phyloP scores from a whole-genome alignment of 441 rosid species.

The Breynia disticha region DNA sequence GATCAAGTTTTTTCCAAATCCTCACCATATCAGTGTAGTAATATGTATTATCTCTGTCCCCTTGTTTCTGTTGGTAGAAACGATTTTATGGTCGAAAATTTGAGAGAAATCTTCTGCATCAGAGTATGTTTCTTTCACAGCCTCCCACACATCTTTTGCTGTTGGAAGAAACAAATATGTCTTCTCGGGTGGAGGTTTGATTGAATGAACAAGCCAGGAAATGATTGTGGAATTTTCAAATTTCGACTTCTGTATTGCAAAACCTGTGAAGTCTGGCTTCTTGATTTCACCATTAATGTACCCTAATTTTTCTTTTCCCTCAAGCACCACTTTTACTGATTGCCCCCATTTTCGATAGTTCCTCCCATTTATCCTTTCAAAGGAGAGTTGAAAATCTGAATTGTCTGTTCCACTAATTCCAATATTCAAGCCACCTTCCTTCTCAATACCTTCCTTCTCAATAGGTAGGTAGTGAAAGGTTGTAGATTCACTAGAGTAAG shows the following conservation, averaged over 20 bases:
- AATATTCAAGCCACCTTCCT: too few relatives aligned
- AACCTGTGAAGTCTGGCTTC: not conserved
- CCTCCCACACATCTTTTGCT: not conserved
- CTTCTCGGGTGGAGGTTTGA: conserved; percentile 2
- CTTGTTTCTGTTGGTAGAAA: conserved; percentile 4
- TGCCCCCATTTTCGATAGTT: not conserved
- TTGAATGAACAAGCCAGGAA: conserved; percentile 4
- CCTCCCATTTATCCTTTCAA: not conserved
- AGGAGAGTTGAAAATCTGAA: too few relatives aligned
- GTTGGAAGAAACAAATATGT: not conserved
- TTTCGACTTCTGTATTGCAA: not conserved
- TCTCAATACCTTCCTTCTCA: too few relatives aligned
- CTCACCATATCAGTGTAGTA: conserved; percentile 1
- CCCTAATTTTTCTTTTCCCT: not conserved
- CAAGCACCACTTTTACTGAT: not conserved
- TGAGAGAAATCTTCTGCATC: conserved; percentile 6
- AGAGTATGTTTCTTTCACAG: not conserved
- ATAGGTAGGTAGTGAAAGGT: too few relatives aligned
- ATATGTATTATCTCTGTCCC: not conserved
- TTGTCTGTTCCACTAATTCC: too few relatives aligned
- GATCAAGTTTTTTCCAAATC: conserved; percentile 2
- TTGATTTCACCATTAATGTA: not conserved
- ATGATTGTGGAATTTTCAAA: not conserved
- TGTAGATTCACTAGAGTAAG: too few relatives aligned
- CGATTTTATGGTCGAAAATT: conserved; percentile 3